phyloP scores from a whole-genome alignment of 2,329 filamentous ascomycete species.

The Coleophoma cylindrospora region DNA sequence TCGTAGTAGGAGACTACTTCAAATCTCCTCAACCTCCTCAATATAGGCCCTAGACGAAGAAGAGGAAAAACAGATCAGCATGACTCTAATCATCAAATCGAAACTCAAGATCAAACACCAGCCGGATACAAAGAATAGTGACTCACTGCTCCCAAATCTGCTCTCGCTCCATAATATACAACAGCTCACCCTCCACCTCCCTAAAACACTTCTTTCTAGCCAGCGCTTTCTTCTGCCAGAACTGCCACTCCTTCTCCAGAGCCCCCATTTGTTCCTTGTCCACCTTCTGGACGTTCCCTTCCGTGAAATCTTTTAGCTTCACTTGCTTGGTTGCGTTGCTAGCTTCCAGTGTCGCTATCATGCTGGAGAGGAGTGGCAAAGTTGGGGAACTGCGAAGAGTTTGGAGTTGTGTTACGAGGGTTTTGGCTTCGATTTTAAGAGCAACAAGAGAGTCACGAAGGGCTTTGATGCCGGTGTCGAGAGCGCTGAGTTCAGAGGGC shows the following conservation, averaged over 20 bases:
- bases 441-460: slow-evolving; percentile 36
- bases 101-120: too few species aligned
- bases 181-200: slow-evolving; percentile 32
- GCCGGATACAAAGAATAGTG: too few species aligned
- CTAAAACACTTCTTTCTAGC: slow-evolving; percentile 24
- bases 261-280: slow-evolving; percentile 39
- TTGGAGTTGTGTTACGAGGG: slow-evolving; percentile 36
- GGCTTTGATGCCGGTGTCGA: slow-evolving; percentile 41
- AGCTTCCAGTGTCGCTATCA: slow-evolving; percentile 35
- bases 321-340: slow-evolving; percentile 35
- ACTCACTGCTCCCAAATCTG: slow-evolving; percentile 39
- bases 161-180: slow-evolving; percentile 37
- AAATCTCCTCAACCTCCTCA: too few species aligned
- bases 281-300: slow-evolving; percentile 34
- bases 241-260: slow-evolving; percentile 39
- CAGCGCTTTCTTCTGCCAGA: slow-evolving; percentile 31
- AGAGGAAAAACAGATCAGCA: too few species aligned
- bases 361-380: slow-evolving; percentile 40
- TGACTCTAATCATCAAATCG: too few species aligned
- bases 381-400: slow-evolving; percentile 38
- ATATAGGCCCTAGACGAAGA: too few species aligned
- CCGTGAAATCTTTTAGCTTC: slow-evolving; percentile 35
- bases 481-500: slow-evolving; percentile 40
- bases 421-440: slow-evolving; percentile 45
- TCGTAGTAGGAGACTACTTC: too few species aligned